phyloP scores from a whole-genome alignment of 352 stramenopile genomes.

The Pythium phragmiticola region DNA sequence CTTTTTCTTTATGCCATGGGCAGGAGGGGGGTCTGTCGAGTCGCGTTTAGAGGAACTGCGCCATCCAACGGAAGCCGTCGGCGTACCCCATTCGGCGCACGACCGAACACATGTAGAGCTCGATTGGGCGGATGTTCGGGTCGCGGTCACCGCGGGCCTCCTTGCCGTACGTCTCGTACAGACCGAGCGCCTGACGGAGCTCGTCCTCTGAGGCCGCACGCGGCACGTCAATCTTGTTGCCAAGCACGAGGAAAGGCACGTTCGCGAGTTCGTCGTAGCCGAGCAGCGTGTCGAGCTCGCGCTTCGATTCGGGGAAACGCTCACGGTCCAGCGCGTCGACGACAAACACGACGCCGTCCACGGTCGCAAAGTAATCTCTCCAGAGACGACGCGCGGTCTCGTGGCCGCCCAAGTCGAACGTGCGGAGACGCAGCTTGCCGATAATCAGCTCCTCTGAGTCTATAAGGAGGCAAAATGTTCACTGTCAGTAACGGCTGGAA shows the following conservation, averaged over 20 bases:
- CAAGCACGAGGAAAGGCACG: conserved; percentile 98
- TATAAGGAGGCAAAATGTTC: conserved; percentile 21
- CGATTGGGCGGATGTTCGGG: conserved; percentile 93
- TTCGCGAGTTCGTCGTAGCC: conserved; percentile 97
- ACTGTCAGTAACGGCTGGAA: not conserved
- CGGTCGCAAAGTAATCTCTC: conserved; percentile 99
- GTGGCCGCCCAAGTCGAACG: conserved; percentile 99
- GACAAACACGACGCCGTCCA: conserved; percentile 99
- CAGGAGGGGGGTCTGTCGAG: not conserved
- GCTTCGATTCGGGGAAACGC: conserved; percentile 99
- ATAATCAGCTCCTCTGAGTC: conserved; percentile 92
- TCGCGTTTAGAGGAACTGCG: conserved; percentile 81
- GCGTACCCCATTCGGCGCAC: conserved; percentile 98
- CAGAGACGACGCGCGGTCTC: conserved; percentile 97
- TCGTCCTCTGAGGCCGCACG: conserved; percentile 98
- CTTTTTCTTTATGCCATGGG: not conserved
- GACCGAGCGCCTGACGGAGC: conserved; percentile 93
- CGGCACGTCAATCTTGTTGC: conserved; percentile 99
- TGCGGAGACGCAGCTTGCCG: conserved; percentile 98
- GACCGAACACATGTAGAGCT: conserved; percentile 99
- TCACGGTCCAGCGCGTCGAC: conserved; percentile 98
- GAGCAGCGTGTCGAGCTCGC: conserved; percentile 97
- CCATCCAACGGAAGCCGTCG: conserved; percentile 93
- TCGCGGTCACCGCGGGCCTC: conserved; percentile 90
- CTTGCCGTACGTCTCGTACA: conserved; percentile 99